Evolutionary conservation across 148 eudicot species (phyloP).

Genomic region (Rhododendron ferrugineum): DNA sequence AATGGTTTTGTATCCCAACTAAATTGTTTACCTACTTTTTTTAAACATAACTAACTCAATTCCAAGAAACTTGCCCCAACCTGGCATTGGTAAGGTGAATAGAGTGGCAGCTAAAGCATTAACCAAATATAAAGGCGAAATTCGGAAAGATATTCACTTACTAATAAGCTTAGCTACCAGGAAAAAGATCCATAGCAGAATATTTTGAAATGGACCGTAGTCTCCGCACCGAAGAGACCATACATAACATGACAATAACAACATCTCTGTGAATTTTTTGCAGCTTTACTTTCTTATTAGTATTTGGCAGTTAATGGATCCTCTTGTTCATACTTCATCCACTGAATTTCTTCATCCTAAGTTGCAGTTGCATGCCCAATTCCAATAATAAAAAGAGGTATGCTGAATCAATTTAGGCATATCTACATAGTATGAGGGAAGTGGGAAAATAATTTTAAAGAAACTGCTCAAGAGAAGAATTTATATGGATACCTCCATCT

Average conservation of each 20-base stretch:
- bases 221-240: background rate
- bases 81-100: background rate
- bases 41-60: background rate
- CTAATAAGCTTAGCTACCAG: background rate
- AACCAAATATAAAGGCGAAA: background rate
- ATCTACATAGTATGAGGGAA: background rate
- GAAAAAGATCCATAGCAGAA: background rate
- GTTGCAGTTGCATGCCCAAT: slow-evolving; percentile 2
- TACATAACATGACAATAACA: background rate
- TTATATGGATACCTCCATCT: slow-evolving; percentile 80
- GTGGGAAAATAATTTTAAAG: background rate
- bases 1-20: background rate
- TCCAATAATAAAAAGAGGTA: background rate
- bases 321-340: background rate
- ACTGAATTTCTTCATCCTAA: background rate
- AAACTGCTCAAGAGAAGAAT: slow-evolving; percentile 12
- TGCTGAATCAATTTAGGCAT: background rate
- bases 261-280: background rate
- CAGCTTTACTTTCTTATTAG: background rate
- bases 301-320: background rate
- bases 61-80: background rate
- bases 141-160: background rate
- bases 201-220: background rate
- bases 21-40: background rate
- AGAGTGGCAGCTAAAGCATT: background rate